A percentile compares a stretch with the other conserved stretches of the same genome.
Conservation (phyloP, 2,329 filamentous ascomycete species). For the Helminthosporium solani region DNA sequence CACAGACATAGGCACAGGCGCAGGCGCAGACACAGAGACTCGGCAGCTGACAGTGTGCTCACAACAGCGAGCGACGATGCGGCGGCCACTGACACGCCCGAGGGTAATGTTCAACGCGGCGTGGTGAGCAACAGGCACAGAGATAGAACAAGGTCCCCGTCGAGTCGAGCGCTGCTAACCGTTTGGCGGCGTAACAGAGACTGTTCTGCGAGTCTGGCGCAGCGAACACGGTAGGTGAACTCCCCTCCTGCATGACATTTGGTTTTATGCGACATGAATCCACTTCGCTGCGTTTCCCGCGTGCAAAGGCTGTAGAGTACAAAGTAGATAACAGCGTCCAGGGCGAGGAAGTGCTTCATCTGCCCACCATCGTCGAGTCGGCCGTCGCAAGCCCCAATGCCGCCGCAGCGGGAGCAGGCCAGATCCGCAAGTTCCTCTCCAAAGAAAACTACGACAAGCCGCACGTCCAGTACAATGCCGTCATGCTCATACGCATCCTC, state of each 20-base stretch:
- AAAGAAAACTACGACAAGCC: conserved; percentile 66
- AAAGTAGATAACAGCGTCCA: conserved; percentile 45
- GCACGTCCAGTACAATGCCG: conserved; percentile 87
- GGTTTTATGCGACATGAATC: too few species aligned
- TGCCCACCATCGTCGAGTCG: conserved; percentile 90
- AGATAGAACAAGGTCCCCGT: too few species aligned
- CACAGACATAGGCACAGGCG: too few species aligned
- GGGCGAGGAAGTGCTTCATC: conserved; percentile 87
- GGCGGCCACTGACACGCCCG: conserved; percentile 59
- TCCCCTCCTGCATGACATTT: neutral
- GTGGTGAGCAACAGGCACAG: conserved; percentile 58
- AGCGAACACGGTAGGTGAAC: conserved; percentile 47
- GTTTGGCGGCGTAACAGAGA: conserved; percentile 61
- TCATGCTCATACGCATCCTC: conserved; percentile 93
- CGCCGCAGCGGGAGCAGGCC: conserved; percentile 74
- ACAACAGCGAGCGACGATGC: conserved; percentile 34
- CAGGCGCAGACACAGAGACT: too few species aligned
- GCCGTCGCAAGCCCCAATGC: conserved; percentile 89
- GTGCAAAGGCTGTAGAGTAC: neutral
- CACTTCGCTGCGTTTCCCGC: neutral
- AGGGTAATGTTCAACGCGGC: conserved; percentile 64
- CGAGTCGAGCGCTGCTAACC: conserved; percentile 12
- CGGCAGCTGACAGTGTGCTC: conserved; percentile 13
- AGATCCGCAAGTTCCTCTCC: conserved; percentile 79
- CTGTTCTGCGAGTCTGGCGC: conserved; percentile 77